Percentiles rank a stretch among this genome's conserved stretches.
phyloP scores from a whole-genome alignment of 768 basidiomycete genomes.

The Pleurotus giganteus region DNA sequence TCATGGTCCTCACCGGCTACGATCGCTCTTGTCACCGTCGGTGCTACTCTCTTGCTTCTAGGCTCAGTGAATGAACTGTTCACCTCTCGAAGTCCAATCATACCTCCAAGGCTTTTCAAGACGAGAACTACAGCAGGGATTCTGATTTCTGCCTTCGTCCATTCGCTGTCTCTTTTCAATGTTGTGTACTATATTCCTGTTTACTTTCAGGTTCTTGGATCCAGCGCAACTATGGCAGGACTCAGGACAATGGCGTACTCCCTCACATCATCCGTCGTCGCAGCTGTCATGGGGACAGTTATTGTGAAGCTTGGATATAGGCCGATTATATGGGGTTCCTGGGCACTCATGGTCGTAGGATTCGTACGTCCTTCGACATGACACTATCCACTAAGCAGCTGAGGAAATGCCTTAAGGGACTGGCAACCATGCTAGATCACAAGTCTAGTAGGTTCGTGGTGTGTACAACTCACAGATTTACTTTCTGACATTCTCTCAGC shows the following conservation, averaged over 20 bases:
- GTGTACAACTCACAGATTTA: conserved; percentile 7
- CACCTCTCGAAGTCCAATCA: conserved; percentile 67
- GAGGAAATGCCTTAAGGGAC: conserved; percentile 22
- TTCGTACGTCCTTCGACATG: conserved; percentile 30
- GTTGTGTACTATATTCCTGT: conserved; percentile 70
- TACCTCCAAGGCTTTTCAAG: conserved; percentile 77
- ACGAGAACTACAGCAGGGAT: conserved; percentile 71
- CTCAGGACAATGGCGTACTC: conserved; percentile 78
- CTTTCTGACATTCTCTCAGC: conserved; percentile 35
- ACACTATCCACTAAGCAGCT: background rate
- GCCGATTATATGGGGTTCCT: conserved; percentile 59
- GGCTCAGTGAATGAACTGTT: conserved; percentile 56
- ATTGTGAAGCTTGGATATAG: conserved; percentile 62
- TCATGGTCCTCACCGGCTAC: conserved; percentile 59
- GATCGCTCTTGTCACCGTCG: conserved; percentile 61
- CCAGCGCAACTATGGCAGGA: conserved; percentile 69
- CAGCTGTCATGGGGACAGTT: conserved; percentile 54
- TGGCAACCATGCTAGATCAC: conserved; percentile 67
- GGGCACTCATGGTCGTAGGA: conserved; percentile 55
- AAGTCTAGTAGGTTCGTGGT: conserved; percentile 46
- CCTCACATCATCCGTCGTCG: conserved; percentile 51
- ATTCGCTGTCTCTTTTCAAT: conserved; percentile 61
- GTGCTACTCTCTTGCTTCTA: conserved; percentile 46
- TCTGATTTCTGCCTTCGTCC: conserved; percentile 56
- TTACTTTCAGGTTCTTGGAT: conserved; percentile 75